Base-by-base conservation (phyloP, 2,329 filamentous ascomycete species). In the Pyrenochaeta sp. region DNA sequence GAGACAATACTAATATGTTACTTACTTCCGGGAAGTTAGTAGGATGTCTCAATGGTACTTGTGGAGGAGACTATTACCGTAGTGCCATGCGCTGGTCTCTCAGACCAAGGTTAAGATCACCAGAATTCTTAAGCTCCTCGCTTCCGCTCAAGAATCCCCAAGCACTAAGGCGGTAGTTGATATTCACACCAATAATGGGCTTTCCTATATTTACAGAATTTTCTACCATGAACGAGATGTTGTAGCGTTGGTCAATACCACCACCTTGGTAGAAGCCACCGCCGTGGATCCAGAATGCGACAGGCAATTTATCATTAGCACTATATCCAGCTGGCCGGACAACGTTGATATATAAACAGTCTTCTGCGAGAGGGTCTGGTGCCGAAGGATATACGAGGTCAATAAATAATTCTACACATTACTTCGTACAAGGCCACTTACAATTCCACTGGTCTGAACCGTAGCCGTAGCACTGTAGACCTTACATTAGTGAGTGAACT, bases 111-210 rank as follows among this genome's bases (percentile, higher is more conserved):
- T 80, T 76, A 56, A 81, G 72, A 50, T 80, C 75, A 12, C 85
- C 87, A 11, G 51, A 59, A n/a, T 69, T 54, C 7, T 58, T 46
- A 21, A 73, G 54, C 45, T 74, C 70, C 39, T 73, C 56, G 17
- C 65, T 68, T 35, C 69, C 68, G 21, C 83, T 81, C 20, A 90
- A 72, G 68, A 94, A 92, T 0, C 90, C 90, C 64, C 91, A 81
- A 15, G 67, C 61, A 50, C 63, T 65, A 33, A 90, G 77, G 11
- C 88, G 82, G 72, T 85, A 87, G 59, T 77, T 77, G 42, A 78
- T 69, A 49, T 51, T 74, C 3, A 79, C 74, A 1, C 61, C 74
- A 31, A 86, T 77, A 17, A 84, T 74, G 0, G 83, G 82, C 32
- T 77, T 73, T 0, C 75, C 78, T n/a, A 77, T 76, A 5, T 78